Conservation (phyloP, 2,329 filamentous ascomycete genomes). For the Xylogone sp. region DNA sequence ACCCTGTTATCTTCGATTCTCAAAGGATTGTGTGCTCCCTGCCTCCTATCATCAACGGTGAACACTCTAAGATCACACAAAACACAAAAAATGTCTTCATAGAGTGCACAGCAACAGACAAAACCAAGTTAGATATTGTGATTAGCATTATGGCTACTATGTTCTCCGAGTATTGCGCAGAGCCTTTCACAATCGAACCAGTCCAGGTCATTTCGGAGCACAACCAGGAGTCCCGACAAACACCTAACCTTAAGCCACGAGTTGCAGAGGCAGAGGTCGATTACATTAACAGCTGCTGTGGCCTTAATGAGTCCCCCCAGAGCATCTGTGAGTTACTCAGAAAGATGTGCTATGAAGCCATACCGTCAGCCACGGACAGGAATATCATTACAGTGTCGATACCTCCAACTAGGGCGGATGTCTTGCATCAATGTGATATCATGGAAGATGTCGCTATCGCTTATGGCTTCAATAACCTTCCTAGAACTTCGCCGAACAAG, state of each 20-base stretch:
- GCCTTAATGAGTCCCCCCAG: slow-evolving; percentile 69
- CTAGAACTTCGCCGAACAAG: slow-evolving; percentile 80
- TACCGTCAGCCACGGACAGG: slow-evolving; percentile 64
- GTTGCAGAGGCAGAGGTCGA: slow-evolving; percentile 78
- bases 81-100: slow-evolving; percentile 94
- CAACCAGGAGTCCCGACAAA: slow-evolving; percentile 77
- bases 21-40: slow-evolving; percentile 86
- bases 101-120: slow-evolving; percentile 93
- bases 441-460: slow-evolving; percentile 98
- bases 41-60: slow-evolving; percentile 95
- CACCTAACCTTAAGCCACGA: slow-evolving; percentile 75
- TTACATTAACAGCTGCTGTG: slow-evolving; percentile 92
- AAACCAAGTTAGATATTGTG: slow-evolving; percentile 94
- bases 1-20: slow-evolving; percentile 92
- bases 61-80: slow-evolving; percentile 93
- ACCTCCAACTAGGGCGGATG: slow-evolving; percentile 86
- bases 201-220: slow-evolving; percentile 90
- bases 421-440: slow-evolving; percentile 94
- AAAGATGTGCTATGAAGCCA: slow-evolving; percentile 85
- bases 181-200: slow-evolving; percentile 90
- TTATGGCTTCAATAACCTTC: slow-evolving; percentile 96
- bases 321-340: slow-evolving; percentile 75
- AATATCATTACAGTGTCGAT: slow-evolving; percentile 78
- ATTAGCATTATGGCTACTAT: slow-evolving; percentile 94
- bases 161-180: slow-evolving; percentile 89